Base-by-base conservation (phyloP, 1,139 yeast genomes). In the Diutina mesorugosa region DNA sequence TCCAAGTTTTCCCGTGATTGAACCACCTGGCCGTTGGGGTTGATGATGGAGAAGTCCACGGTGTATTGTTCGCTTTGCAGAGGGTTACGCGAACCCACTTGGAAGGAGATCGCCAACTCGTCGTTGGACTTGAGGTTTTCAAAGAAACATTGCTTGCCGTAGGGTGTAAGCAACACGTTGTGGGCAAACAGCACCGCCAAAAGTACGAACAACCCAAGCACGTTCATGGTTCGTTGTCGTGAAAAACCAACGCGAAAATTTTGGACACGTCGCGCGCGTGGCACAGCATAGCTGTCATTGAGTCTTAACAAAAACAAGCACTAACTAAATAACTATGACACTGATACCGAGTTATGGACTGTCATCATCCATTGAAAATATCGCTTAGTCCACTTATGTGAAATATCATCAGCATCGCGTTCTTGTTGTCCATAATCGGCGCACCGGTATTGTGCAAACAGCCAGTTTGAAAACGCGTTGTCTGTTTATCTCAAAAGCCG, bases 81-180 rank as follows among this genome's bases (percentile, higher is more conserved):
- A 54, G 91, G 87, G 66, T 89, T 86, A 71, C 97, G 83, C 66
- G 93, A 90, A 60, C 98, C 98, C 55, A 89, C 95, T 73, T 93
- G 99, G 80, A 87, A 93, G 56, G 90, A 80, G 60, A 93, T 85
- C 29, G 96, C 88, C 65, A 93, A 76, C 70, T 88, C 91, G 72
- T 93, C 99, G 63, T 89, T 88, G 64, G 78, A 78, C 68, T 84
- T 87, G 72, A 93, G 79, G 58, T 79, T 79, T 69, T 93, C 99
- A 66, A 79, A 89, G 72, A 90, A 93, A 72, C 99, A 93, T 68
- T 87, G 87, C 67, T 85, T 86, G 45, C 96, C 95, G 65, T 85
- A 78, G 30, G 97, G 84, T n/a, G 91, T 88, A 58, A 90, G 75
- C 61, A 88, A 76, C 53, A 89, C 93, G 64, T 88, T 90, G 70